phyloP scores from a whole-genome alignment of 192 early-diverging fungal species.

The Coemansia sp. region DNA sequence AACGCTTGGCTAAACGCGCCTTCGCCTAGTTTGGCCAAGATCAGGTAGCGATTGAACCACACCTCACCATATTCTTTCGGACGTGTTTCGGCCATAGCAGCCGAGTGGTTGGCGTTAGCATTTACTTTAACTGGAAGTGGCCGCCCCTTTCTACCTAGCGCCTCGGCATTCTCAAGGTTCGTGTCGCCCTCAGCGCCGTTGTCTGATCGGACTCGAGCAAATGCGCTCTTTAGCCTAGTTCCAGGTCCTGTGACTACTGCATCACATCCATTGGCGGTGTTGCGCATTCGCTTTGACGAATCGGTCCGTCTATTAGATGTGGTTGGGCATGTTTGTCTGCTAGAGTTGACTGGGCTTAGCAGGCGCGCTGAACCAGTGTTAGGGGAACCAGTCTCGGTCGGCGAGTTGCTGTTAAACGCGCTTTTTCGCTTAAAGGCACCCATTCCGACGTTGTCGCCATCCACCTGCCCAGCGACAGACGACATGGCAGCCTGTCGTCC shows the following conservation, averaged over 20 bases:
- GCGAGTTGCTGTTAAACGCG: conserved; percentile 4
- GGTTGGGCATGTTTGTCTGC: background rate
- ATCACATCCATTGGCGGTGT: background rate
- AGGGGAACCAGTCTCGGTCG: background rate
- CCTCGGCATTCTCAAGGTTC: conserved; percentile 1
- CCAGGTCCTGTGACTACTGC: background rate
- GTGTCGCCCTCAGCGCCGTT: conserved; percentile 11
- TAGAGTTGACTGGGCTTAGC: conserved; percentile 24
- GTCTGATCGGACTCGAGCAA: conserved; percentile 36
- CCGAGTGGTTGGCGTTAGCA: background rate
- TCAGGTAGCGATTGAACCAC: conserved; percentile 50
- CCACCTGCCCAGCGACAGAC: background rate
- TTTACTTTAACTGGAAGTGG: conserved; percentile 8
- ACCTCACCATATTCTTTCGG: conserved; percentile 49
- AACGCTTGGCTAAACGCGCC: conserved; percentile 54
- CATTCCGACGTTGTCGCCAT: background rate
- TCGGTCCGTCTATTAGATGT: background rate
- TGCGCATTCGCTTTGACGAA: conserved; percentile 7
- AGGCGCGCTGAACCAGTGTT: conserved; percentile 8
- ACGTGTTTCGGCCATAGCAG: conserved; percentile 8
- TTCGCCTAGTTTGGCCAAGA: conserved; percentile 47
- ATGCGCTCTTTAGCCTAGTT: conserved; percentile 38
- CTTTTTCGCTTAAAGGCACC: conserved; percentile 22
- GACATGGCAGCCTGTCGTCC: background rate
- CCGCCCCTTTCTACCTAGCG: conserved; percentile 14